Base-by-base conservation (phyloP, 106 monocot species). In the Alisma plantagoaquatica region DNA sequence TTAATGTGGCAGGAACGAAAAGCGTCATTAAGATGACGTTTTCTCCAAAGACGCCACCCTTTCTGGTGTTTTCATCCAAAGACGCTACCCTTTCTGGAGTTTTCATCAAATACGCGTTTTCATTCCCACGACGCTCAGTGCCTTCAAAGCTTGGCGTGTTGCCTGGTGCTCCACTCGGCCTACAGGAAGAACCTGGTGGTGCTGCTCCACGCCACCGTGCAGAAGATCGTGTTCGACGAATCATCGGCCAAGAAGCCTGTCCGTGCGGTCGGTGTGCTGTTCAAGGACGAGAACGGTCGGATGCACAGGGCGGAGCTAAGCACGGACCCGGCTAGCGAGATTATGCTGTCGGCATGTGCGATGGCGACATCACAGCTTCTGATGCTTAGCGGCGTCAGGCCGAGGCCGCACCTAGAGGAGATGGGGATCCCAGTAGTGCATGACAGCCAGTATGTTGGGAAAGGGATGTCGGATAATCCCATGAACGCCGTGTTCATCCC, bases 401-500 rank as follows among this genome's bases (percentile, higher is more conserved):
- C 84, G 15, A 29, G 16, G 2, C 56, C 35, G 7, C 77, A 74
- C 14, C 68, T 91, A 4, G 28, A 49, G 46, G 63, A 41, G 23
- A 18, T 77, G 9, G 72, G 72, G 38, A 81, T 91, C 53, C 26
- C 16, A 1, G 64, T 80, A 8, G 43, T 84, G 23, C 2, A 63
- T 22, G 51, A 91, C 45, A 67, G 77, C 31, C 72, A 68, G 0
- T 29, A 69, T 49, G 84, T 91, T 1, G 84, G 90, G 28, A 59
- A 81, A 33, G 79, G 84, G 32, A 84, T 91, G 80, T 24, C 84
- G 1, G 84, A 84, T 28, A 91, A 91, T 53, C 74, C 90, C 29
- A 81, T 84, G 84, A 91, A 81, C 48, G 74, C 84, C 44, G 75
- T 91, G 25, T 84, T 61, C 47, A 31, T 91, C 10, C 84, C 90